These are phyloP conservation scores for Glycyrrhiza uralensis DNA, from an alignment of 306 rosid genomes.

Conservation along the genomic window DNA sequence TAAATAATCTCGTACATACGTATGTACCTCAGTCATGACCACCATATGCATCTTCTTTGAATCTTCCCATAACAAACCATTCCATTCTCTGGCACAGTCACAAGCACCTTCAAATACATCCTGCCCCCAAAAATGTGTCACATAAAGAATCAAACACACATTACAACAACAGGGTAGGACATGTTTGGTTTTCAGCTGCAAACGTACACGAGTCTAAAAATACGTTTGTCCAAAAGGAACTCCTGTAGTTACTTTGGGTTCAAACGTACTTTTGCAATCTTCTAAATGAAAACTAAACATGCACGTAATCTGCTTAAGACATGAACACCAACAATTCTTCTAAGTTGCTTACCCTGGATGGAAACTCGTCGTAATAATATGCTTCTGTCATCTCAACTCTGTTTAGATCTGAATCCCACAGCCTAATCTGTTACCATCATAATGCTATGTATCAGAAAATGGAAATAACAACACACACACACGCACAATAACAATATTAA, in stretches of 20 bases:
- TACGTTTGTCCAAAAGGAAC: no score
- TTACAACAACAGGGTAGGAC: no score
- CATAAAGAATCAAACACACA: neutral
- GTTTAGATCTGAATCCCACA: slow-evolving; percentile 92
- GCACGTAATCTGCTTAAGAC: neutral
- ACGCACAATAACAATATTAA: neutral
- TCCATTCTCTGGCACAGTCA: slow-evolving; percentile 82
- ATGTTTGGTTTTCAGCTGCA: no score
- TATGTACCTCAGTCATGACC: slow-evolving; percentile 70
- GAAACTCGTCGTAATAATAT: slow-evolving; percentile 77
- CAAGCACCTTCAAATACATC: slow-evolving; percentile 86
- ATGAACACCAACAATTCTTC: slow-evolving; percentile 5
- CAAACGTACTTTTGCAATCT: no score
- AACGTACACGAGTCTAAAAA: no score
- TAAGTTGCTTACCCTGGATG: slow-evolving; percentile 63
- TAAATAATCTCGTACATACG: slow-evolving; percentile 64
- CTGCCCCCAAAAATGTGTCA: slow-evolving; percentile 46
- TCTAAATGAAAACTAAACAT: no score
- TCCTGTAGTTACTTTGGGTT: no score
- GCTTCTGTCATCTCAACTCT: slow-evolving; percentile 79
- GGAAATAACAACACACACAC: neutral
- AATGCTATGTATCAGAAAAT: slow-evolving; percentile 29
- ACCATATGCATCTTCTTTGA: slow-evolving; percentile 78
- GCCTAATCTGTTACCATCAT: slow-evolving; percentile 60
- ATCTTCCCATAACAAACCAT: slow-evolving; percentile 90